phyloP scores from a whole-genome alignment of 768 basidiomycete genomes.

The Lactarius tabidus region DNA sequence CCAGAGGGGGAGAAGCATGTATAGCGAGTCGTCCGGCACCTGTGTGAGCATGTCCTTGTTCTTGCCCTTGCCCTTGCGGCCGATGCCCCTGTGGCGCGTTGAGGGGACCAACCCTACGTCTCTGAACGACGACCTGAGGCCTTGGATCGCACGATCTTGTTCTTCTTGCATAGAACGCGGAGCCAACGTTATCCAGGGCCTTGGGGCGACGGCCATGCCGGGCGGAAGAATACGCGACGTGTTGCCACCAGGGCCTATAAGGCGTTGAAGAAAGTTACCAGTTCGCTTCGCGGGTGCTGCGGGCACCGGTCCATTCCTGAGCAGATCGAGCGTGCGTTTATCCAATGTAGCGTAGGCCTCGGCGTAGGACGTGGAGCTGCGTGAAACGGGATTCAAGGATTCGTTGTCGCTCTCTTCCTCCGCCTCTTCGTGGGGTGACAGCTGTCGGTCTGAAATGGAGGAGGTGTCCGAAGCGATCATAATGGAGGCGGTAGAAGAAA shows the following conservation, averaged over 20 bases:
- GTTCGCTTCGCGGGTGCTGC: slow-evolving; percentile 8
- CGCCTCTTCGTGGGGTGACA: slow-evolving; percentile 13
- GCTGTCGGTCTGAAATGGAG: slow-evolving; percentile 4
- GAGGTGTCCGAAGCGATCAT: neutral
- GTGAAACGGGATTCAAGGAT: slow-evolving; percentile 27
- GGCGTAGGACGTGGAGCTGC: slow-evolving; percentile 35
- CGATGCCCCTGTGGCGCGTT: slow-evolving; percentile 27
- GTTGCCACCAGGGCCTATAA: slow-evolving; percentile 21
- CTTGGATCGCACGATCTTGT: slow-evolving; percentile 61
- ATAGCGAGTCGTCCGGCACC: slow-evolving; percentile 64
- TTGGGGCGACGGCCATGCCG: slow-evolving; percentile 35
- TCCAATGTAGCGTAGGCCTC: slow-evolving; percentile 38
- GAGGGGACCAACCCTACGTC: slow-evolving; percentile 75
- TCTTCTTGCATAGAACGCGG: slow-evolving; percentile 64
- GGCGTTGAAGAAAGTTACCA: slow-evolving; percentile 16
- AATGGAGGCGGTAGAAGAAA: neutral
- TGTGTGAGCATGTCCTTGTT: slow-evolving; percentile 48
- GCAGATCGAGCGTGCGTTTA: slow-evolving; percentile 25
- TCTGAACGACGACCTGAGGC: slow-evolving; percentile 70
- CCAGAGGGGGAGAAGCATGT: slow-evolving; percentile 87
- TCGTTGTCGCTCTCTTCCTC: slow-evolving; percentile 25
- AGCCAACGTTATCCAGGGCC: slow-evolving; percentile 62
- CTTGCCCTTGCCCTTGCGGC: slow-evolving; percentile 22
- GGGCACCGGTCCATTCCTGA: slow-evolving; percentile 25
- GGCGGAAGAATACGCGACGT: slow-evolving; percentile 24